Conservation (phyloP, 2,329 filamentous ascomycete species). For the Phialophora tarda region DNA sequence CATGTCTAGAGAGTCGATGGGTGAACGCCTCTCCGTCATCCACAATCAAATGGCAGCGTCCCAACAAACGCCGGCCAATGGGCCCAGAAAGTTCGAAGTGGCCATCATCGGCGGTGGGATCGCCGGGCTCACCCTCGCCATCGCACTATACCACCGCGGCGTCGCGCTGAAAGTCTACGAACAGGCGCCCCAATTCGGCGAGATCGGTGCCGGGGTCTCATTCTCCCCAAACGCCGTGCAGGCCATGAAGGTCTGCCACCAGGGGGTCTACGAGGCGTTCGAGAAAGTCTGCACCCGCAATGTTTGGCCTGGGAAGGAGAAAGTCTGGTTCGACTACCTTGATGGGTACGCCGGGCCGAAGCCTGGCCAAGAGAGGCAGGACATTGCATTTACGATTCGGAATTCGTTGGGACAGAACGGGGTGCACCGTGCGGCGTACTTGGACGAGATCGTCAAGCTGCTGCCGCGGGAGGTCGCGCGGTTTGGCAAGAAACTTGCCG, state of each 20-base stretch:
- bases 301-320: slow-evolving; percentile 43
- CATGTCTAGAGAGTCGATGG: not conserved
- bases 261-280: slow-evolving; percentile 51
- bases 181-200: slow-evolving; percentile 55
- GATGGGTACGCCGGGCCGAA: slow-evolving; percentile 43
- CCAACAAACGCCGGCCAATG: not conserved
- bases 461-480: slow-evolving; percentile 51
- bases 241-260: slow-evolving; percentile 55
- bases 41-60: not conserved
- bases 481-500: slow-evolving; percentile 50
- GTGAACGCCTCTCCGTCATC: not conserved
- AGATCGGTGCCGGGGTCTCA: slow-evolving; percentile 59
- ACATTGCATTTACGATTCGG: slow-evolving; percentile 49
- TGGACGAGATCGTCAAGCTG: slow-evolving; percentile 56
- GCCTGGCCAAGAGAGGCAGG: slow-evolving; percentile 43
- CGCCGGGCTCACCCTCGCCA: slow-evolving; percentile 39
- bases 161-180: slow-evolving; percentile 51
- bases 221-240: slow-evolving; percentile 57
- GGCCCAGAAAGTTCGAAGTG: slow-evolving; percentile 37
- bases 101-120: slow-evolving; percentile 46
- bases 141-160: slow-evolving; percentile 38
- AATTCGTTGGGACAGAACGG: slow-evolving; percentile 42
- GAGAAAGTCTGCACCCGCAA: slow-evolving; percentile 44
- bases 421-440: slow-evolving; percentile 56
- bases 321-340: slow-evolving; percentile 52